These are phyloP conservation scores for Annulohypoxylon bovei DNA, from an alignment of 495 filamentous ascomycete genomes.

Conservation along the genomic window DNA sequence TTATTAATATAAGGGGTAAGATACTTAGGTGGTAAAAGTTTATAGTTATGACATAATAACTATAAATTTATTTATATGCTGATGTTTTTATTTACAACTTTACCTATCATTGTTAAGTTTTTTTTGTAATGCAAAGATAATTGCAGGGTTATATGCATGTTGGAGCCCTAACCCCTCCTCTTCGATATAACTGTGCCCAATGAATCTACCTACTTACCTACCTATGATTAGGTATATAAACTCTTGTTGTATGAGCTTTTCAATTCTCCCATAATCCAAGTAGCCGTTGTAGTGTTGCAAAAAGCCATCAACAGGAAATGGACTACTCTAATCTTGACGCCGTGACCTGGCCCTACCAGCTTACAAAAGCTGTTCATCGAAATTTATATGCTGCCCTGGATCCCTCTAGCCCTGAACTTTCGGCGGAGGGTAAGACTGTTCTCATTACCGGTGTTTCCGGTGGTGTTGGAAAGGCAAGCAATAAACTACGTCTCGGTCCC, in stretches of 20 bases:
- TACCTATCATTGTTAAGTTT: too few species aligned
- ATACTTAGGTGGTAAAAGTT: neutral
- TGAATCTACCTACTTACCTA: too few species aligned
- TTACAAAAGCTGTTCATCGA: constrained; percentile 37
- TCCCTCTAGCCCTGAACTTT: constrained; percentile 47
- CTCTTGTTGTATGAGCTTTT: too few species aligned
- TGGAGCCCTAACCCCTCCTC: neutral
- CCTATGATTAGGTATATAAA: too few species aligned
- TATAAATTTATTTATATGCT: too few species aligned
- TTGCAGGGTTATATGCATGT: neutral
- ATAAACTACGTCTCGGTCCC: neutral
- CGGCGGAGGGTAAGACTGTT: constrained; percentile 51
- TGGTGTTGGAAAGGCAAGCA: constrained; percentile 48
- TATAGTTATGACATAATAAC: neutral
- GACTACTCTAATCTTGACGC: constrained; percentile 31
- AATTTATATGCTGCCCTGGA: constrained; percentile 52
- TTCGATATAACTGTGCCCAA: neutral
- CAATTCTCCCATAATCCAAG: too few species aligned
- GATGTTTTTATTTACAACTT: too few species aligned
- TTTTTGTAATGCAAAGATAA: too few species aligned
- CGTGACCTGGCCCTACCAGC: constrained; percentile 34
- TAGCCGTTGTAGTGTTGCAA: too few species aligned
- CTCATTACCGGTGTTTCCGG: constrained; percentile 54
- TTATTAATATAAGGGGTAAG: neutral
- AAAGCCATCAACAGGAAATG: neutral